Evolutionary conservation across 768 basidiomycete genomes (phyloP).

Genomic region (Panaeolus cyanescens): DNA sequence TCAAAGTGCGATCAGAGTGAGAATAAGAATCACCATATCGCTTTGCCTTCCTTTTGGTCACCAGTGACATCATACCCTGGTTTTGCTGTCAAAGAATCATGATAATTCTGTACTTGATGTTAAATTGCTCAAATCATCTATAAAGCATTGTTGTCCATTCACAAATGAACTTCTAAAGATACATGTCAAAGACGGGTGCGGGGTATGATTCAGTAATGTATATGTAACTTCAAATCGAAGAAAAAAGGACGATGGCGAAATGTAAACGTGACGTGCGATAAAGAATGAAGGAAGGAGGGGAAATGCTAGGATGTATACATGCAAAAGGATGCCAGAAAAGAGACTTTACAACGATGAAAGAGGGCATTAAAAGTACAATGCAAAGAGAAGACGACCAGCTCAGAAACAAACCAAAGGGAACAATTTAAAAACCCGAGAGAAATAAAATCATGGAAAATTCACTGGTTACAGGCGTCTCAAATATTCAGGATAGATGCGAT

Average conservation of each 20-base stretch:
- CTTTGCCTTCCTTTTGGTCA: not conserved
- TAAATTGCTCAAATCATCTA: no score
- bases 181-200: not conserved
- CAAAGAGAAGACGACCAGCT: not conserved
- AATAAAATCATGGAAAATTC: no score
- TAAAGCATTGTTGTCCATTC: no score
- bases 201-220: not conserved
- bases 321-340: not conserved
- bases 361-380: slow-evolving; percentile 8
- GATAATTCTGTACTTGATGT: no score
- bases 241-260: not conserved
- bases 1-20: not conserved
- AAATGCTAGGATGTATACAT: not conserved
- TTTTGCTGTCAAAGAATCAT: no score
- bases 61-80: not conserved
- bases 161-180: not conserved
- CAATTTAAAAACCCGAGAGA: not conserved
- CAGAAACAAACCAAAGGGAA: not conserved
- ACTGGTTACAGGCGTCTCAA: not conserved
- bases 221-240: not conserved
- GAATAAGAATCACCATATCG: not conserved
- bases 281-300: not conserved
- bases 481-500: slow-evolving; percentile 25
- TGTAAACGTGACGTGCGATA: not conserved
- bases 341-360: not conserved